Conservation (phyloP, 2,329 filamentous ascomycete species). For the Aureobasidium sp. region DNA sequence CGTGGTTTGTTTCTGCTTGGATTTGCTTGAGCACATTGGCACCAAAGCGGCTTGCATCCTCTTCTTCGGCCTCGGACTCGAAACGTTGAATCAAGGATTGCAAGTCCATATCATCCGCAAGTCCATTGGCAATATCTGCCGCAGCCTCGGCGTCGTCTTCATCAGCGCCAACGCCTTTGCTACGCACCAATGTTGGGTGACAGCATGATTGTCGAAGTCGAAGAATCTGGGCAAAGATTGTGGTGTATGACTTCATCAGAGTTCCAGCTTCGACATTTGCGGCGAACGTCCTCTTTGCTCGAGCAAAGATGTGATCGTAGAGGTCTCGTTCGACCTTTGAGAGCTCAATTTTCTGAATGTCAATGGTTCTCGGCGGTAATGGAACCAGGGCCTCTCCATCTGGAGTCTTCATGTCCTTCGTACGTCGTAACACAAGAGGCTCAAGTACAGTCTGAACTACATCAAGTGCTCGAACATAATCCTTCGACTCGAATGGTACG, state of each 20-base stretch:
- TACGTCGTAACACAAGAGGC: conserved; percentile 86
- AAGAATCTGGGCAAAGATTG: conserved; percentile 93
- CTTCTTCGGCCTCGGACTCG: conserved; percentile 50
- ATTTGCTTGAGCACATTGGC: conserved; percentile 86
- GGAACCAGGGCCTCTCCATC: conserved; percentile 74
- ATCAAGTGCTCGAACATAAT: conserved; percentile 87
- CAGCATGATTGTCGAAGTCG: conserved; percentile 90
- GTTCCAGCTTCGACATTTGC: conserved; percentile 87
- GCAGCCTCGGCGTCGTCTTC: conserved; percentile 75
- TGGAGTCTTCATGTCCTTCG: conserved; percentile 97
- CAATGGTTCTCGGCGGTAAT: conserved; percentile 70
- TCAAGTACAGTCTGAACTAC: conserved; percentile 96
- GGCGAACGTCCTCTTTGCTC: conserved; percentile 76
- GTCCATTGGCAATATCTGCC: conserved; percentile 69
- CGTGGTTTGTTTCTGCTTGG: conserved; percentile 75
- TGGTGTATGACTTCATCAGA: conserved; percentile 89
- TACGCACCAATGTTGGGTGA: conserved; percentile 82
- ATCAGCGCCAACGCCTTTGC: conserved; percentile 75
- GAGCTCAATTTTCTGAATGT: conserved; percentile 82
- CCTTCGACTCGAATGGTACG: conserved; percentile 89
- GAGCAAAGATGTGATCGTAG: conserved; percentile 81
- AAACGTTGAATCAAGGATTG: conserved; percentile 79
- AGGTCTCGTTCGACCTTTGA: conserved; percentile 80
- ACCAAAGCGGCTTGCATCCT: conserved; percentile 66
- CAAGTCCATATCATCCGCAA: conserved; percentile 95